Base-by-base conservation (phyloP, 2,329 filamentous ascomycete genomes). In the Metarhizium sp. region DNA sequence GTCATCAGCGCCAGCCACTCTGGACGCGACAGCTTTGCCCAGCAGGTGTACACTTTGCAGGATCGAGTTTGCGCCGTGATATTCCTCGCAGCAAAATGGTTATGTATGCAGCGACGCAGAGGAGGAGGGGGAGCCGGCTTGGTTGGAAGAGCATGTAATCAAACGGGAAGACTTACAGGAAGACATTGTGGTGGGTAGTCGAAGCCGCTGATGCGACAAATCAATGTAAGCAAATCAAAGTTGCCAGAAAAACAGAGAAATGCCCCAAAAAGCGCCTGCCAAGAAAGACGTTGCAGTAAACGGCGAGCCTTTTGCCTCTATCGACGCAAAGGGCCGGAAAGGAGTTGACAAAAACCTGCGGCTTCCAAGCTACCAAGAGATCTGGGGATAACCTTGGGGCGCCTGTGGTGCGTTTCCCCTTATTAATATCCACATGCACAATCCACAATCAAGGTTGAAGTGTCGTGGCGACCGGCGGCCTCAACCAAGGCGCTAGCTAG, bases 101-200 rank as follows among this genome's bases (percentile, higher is more conserved):
- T 4, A 25, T 25, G 25, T 25, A 25, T 25, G 25, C 3, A 25
- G 25, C 25, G 25, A 25, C 25, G 25, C 25, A 25, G 25, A 25
- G 25, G 4, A 25, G 25, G 25, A 25, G 4, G 25, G 25, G 25
- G 25, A 3, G 25, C 3, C 25, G 3, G 25, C 25, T 25, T 25
- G 25, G 25, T 25, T 5, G 42, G 10, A 6, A 38, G 20, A 38
- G 47, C 11, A 32, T 38, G 18, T 38, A 32, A 6, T n/a, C 10
- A 14, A 51, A 34, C 32, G 38, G 20, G 14, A 20, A 45, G 25
- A 56, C 54, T 56, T 36, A 56, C 54, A 50, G 14, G 54, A 56
- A 45, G 54, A 45, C 50, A 53, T 56, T 36, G 18, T 52, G 46
- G 10, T 25, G 25, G 25, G 20, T 45, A 46, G 43, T 13, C 34